phyloP scores from a whole-genome alignment of 2,329 filamentous ascomycete species.

The Alternaria atra region DNA sequence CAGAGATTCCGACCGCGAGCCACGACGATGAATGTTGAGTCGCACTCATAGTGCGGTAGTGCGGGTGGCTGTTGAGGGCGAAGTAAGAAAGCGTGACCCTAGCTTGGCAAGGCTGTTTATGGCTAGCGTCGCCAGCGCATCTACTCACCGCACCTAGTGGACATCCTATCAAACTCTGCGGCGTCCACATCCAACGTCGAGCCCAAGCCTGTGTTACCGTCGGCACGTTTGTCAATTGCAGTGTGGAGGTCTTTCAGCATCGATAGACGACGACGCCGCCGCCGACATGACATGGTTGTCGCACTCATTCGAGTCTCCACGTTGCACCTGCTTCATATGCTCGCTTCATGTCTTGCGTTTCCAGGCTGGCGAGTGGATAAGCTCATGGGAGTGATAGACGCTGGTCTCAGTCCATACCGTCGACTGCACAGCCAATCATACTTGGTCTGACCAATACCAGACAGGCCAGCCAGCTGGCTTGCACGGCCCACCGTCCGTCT shows the following conservation, averaged over 20 bases:
- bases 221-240: slow-evolving; percentile 47
- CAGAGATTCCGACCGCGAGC: slow-evolving; percentile 31
- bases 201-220: slow-evolving; percentile 44
- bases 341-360: slow-evolving; percentile 28
- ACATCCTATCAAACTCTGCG: slow-evolving; percentile 41
- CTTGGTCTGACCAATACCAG: slow-evolving; percentile 31
- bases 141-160: slow-evolving; percentile 48
- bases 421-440: slow-evolving; percentile 21
- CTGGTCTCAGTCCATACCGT: slow-evolving; percentile 12
- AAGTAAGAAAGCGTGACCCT: slow-evolving; percentile 42
- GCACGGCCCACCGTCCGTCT: slow-evolving; percentile 50
- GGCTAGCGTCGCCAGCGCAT: slow-evolving; percentile 49
- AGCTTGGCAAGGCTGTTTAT: slow-evolving; percentile 21
- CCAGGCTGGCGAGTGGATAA: slow-evolving; percentile 23
- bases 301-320: slow-evolving; percentile 51
- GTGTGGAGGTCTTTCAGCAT: slow-evolving; percentile 25
- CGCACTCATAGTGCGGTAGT: slow-evolving; percentile 25
- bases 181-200: slow-evolving; percentile 47
- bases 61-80: slow-evolving; percentile 39
- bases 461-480: slow-evolving; percentile 29
- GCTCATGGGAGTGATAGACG: slow-evolving; percentile 25
- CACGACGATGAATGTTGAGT: slow-evolving; percentile 29
- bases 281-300: slow-evolving; percentile 46
- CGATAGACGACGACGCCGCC: slow-evolving; percentile 25
- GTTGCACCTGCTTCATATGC: slow-evolving; percentile 42